Evolutionary conservation across 2,329 filamentous ascomycete species (phyloP).

Genomic region (Cladosporium sp.): DNA sequence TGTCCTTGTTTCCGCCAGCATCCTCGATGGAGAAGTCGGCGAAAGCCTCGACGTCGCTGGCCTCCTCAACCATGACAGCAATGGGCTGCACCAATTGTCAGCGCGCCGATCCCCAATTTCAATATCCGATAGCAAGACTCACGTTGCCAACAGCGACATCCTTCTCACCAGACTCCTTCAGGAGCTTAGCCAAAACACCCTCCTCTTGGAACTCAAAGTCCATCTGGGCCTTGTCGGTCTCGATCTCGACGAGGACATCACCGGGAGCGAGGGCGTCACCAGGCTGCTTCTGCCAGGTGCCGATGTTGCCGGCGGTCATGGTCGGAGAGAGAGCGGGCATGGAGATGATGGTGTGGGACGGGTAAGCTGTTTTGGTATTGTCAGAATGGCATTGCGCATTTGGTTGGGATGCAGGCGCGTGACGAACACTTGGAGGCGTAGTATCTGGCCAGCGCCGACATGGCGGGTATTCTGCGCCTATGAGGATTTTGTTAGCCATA

Average conservation of each 20-base stretch:
- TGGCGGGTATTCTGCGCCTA: slow-evolving; percentile 40
- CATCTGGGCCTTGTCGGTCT: slow-evolving; percentile 99
- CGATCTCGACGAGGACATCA: slow-evolving; percentile 76
- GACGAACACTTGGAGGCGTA: slow-evolving; percentile 63
- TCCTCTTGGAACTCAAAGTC: slow-evolving; percentile 99
- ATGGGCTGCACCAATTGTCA: slow-evolving; percentile 63
- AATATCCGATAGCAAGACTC: slow-evolving; percentile 40
- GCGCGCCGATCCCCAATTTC: slow-evolving; percentile 7
- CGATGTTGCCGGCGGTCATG: slow-evolving; percentile 95
- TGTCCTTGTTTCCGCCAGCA: slow-evolving; percentile 73
- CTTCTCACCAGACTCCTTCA: slow-evolving; percentile 90
- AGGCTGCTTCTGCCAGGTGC: slow-evolving; percentile 94
- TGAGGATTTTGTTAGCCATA: not conserved
- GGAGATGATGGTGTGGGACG: slow-evolving; percentile 87
- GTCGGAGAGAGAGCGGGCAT: slow-evolving; percentile 98
- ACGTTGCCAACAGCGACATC: slow-evolving; percentile 92
- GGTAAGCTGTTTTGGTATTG: slow-evolving; percentile 66
- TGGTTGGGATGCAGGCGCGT: slow-evolving; percentile 11
- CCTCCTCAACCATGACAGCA: slow-evolving; percentile 89
- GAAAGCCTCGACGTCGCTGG: slow-evolving; percentile 78
- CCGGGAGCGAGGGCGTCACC: slow-evolving; percentile 83
- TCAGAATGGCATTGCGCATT: slow-evolving; percentile 2
- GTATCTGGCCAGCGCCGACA: slow-evolving; percentile 57
- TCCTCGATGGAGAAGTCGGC: slow-evolving; percentile 82
- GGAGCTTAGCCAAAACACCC: slow-evolving; percentile 86